Conservation (phyloP, 805 yeast genomes). For the Barnettozyma sp. region DNA sequence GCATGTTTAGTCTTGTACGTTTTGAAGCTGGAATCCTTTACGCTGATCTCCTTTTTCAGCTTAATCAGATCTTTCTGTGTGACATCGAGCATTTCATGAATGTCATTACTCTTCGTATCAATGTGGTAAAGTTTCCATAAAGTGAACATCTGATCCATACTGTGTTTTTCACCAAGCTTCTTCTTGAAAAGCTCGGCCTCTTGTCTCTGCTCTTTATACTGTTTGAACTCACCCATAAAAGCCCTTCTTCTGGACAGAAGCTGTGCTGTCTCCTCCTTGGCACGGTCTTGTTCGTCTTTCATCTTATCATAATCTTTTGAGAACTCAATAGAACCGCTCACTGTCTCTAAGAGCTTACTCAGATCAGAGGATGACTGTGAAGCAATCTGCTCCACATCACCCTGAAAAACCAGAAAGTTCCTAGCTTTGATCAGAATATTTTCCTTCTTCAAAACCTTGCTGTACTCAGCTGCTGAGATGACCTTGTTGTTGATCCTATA, state of each 20-base stretch:
- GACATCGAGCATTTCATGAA: slow-evolving; percentile 22
- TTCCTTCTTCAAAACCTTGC: slow-evolving; percentile 60
- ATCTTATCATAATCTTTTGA: slow-evolving; percentile 60
- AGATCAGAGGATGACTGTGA: slow-evolving; percentile 76
- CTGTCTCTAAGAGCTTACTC: slow-evolving; percentile 66
- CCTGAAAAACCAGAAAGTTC: slow-evolving; percentile 92
- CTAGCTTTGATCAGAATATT: slow-evolving; percentile 83
- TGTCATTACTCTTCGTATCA: slow-evolving; percentile 30
- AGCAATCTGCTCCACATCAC: slow-evolving; percentile 92
- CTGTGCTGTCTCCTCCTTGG: slow-evolving; percentile 56
- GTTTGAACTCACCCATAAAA: slow-evolving; percentile 65
- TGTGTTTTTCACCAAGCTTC: slow-evolving; percentile 42
- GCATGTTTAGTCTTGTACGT: slow-evolving; percentile 38
- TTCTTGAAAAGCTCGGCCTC: slow-evolving; percentile 64
- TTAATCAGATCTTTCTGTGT: slow-evolving; percentile 26
- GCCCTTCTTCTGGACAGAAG: slow-evolving; percentile 65
- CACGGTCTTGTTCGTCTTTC: slow-evolving; percentile 55
- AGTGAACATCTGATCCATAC: slow-evolving; percentile 41
- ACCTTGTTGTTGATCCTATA: slow-evolving; percentile 56
- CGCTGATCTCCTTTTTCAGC: slow-evolving; percentile 28
- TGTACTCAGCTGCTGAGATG: slow-evolving; percentile 60
- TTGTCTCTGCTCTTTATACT: slow-evolving; percentile 65
- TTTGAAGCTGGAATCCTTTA: slow-evolving; percentile 33
- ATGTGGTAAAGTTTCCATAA: slow-evolving; percentile 63
- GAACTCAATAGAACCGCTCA: slow-evolving; percentile 73